Percentiles rank a stretch among this genome's conserved stretches.
phyloP scores from a whole-genome alignment of 352 stramenopile species.

The Elongisporangium undulatum region DNA sequence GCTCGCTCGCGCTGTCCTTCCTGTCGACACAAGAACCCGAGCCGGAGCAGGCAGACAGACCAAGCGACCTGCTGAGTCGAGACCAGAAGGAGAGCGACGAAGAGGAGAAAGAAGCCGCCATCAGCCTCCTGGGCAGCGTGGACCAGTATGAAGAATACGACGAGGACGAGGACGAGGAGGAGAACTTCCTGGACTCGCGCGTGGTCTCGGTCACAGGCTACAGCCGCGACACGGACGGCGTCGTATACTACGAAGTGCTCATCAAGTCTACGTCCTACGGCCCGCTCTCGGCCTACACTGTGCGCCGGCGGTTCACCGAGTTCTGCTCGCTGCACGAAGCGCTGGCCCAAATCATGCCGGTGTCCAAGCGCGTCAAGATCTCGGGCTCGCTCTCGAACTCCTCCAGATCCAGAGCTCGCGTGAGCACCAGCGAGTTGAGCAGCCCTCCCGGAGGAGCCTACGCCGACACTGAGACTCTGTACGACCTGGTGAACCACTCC shows the following conservation, averaged over 20 bases:
- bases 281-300: conserved; percentile 74
- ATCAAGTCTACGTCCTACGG: conserved; percentile 54
- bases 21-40: conserved; percentile 5
- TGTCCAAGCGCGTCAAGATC: conserved; percentile 10
- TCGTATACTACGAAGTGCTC: conserved; percentile 82
- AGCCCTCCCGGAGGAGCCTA: background rate
- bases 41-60: conserved; percentile 7
- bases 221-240: conserved; percentile 62
- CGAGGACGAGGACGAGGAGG: conserved; percentile 35
- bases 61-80: conserved; percentile 2
- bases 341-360: conserved; percentile 52
- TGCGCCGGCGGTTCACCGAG: conserved; percentile 71
- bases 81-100: conserved; percentile 6
- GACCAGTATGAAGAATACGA: conserved; percentile 9
- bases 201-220: conserved; percentile 66
- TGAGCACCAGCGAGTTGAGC: background rate
- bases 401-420: background rate
- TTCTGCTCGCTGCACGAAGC: conserved; percentile 53
- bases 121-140: background rate
- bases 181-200: conserved; percentile 74
- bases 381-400: background rate
- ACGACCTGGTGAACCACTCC: conserved; percentile 4
- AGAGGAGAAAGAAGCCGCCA: background rate
- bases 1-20: background rate
- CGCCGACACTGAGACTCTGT: background rate